phyloP scores from a whole-genome alignment of 441 rosid genomes.

The Populus hybrid region DNA sequence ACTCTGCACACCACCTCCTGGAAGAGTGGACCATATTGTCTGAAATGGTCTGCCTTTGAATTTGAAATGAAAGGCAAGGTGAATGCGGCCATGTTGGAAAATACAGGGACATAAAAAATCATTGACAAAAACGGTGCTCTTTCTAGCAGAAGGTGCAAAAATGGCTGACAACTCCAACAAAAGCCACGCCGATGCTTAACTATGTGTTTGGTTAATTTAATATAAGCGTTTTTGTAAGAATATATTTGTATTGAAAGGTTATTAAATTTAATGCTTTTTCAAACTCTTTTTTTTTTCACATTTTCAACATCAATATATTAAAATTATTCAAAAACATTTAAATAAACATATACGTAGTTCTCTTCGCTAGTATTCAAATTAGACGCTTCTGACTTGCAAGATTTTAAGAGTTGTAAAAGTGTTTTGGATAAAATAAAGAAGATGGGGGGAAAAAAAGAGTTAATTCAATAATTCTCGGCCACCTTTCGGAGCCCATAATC shows the following conservation, averaged over 20 bases:
- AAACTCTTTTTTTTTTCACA: too few relatives aligned
- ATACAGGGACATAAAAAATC: slow-evolving; percentile 2
- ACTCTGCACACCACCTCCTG: neutral
- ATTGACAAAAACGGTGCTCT: slow-evolving; percentile 22
- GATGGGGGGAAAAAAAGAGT: neutral
- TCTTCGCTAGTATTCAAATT: neutral
- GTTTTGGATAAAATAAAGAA: neutral
- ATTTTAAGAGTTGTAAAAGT: slow-evolving; percentile 21
- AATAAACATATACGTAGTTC: too few relatives aligned
- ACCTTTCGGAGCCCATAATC: slow-evolving; percentile 33
- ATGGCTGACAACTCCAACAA: slow-evolving; percentile 15
- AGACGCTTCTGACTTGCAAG: neutral
- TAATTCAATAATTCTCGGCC: slow-evolving; percentile 11
- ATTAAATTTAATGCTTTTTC: too few relatives aligned
- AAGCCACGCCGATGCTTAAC: neutral
- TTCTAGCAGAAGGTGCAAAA: neutral
- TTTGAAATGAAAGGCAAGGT: neutral
- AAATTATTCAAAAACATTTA: too few relatives aligned
- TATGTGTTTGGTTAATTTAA: too few relatives aligned
- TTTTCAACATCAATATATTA: too few relatives aligned
- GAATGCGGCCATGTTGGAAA: slow-evolving; percentile 1
- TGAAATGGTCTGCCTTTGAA: neutral
- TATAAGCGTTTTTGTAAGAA: too few relatives aligned
- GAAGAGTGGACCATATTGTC: neutral
- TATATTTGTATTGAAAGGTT: too few relatives aligned